Base-by-base conservation (phyloP, 305 asterid genomes). In the Solanum hybrid region DNA sequence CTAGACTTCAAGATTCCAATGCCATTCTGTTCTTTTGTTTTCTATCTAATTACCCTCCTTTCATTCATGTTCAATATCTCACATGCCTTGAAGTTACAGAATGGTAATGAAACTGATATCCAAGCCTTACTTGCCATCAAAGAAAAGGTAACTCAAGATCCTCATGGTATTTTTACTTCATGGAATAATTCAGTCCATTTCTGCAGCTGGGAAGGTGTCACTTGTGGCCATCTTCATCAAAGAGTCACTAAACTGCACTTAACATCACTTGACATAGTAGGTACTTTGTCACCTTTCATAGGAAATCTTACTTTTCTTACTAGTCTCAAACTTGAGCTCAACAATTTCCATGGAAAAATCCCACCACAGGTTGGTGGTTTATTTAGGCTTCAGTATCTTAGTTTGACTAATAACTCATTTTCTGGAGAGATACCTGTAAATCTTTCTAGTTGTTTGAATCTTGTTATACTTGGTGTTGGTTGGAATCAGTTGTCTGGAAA, bases 401-500 rank as follows among this genome's bases (percentile, higher is more conserved):
- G 90, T 60, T 87, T 92, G 72, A 91, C 90, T 60, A 89, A 90
- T 31, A 93, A 92, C 90, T 91, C 93, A 37, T 92, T 93, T 75
- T 75, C 92, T n/a, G 94, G 94, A 6, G 91, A 89, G 80, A 86
- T 92, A 42, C 92, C 91, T 11, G 60, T 88, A 11, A 89, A 89
- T 77, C 78, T 93, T 26, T 92, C 94, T 45, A 15, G 51, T 17
- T 91, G 95, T 86, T 86, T 82, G n/a, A 88, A 80, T 78, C 92
- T 93, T n/a, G 94, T 86, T 85, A 34, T 37, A 11, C 19, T 87
- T 71, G 73, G 90, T 86, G 45, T 91, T 35, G 93, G 89, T 64
- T 90, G 91, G 92, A 93, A 92, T 75, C 72, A 71, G 51, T 76
- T 93, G n/a, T 78, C 78, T 60, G 95, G 95, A 75, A 73, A 29